These are phyloP conservation scores for Perkinsus marinus DNA, from an alignment of 169 alveolate species.

Conservation along the genomic window DNA sequence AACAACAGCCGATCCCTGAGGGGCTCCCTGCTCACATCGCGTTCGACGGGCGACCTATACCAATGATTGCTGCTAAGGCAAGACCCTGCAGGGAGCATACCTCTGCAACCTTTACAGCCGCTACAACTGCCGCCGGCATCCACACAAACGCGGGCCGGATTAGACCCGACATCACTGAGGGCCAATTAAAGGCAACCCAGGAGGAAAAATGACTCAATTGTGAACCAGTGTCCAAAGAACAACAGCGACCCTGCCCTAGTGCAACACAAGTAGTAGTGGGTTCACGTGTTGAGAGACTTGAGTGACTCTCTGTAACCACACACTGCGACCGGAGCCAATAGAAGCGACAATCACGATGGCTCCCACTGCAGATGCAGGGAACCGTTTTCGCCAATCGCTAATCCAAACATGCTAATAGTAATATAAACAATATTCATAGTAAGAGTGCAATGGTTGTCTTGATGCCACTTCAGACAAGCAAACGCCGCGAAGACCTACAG, in stretches of 20 bases:
- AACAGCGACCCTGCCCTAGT: too few species aligned
- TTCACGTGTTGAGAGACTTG: too few species aligned
- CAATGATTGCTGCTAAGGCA: not conserved
- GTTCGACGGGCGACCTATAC: not conserved
- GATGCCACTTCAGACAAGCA: not conserved
- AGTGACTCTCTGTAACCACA: too few species aligned
- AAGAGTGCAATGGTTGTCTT: not conserved
- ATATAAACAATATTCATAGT: not conserved
- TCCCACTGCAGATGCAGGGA: not conserved
- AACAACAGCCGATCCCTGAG: not conserved
- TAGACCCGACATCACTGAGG: not conserved
- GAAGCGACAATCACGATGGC: too few species aligned
- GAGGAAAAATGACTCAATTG: not conserved
- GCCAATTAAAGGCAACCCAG: not conserved
- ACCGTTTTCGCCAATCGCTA: not conserved
- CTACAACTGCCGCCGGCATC: not conserved
- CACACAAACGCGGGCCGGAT: not conserved
- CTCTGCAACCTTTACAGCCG: not conserved
- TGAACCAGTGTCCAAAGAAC: too few species aligned
- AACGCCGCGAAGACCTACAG: not conserved
- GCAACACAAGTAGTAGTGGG: too few species aligned
- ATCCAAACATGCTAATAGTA: not conserved
- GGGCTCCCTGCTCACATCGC: not conserved
- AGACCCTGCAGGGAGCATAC: not conserved
- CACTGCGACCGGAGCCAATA: too few species aligned